Conservation (phyloP, 75 land plant species). For the Ceratopteris richardii region DNA sequence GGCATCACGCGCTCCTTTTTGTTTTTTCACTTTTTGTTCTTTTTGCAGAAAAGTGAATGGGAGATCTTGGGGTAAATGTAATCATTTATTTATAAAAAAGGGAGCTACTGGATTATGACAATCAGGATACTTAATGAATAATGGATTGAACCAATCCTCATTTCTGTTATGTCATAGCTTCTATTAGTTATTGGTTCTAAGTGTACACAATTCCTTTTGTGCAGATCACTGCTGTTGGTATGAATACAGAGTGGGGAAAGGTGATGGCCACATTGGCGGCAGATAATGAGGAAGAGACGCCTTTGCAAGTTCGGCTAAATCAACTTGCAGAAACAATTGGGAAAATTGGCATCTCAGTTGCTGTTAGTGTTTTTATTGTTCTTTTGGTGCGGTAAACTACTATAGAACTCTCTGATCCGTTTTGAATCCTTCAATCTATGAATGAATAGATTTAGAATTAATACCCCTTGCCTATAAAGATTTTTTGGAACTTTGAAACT, state of each 20-base stretch:
- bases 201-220: neutral
- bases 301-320: constrained; percentile 43
- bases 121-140: too few species aligned
- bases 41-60: too few species aligned
- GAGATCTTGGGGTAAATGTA: too few species aligned
- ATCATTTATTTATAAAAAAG: too few species aligned
- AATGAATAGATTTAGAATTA: neutral
- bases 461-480: constrained; percentile 1
- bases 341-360: constrained; percentile 26
- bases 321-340: constrained; percentile 27
- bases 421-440: neutral
- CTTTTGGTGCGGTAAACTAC: constrained; percentile 15
- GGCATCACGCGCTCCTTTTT: too few species aligned
- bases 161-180: too few species aligned
- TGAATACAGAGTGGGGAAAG: constrained; percentile 70
- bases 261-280: constrained; percentile 58
- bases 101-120: too few species aligned
- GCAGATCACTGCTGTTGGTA: constrained; percentile 80
- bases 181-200: too few species aligned
- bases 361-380: constrained; percentile 22
- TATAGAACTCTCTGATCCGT: too few species aligned
- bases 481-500: too few species aligned
- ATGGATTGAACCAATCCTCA: too few species aligned
- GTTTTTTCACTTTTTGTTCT: too few species aligned
- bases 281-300: constrained; percentile 61